Percentiles rank a stretch among this genome's conserved stretches.
Conservation (phyloP, 345 rosid genomes). For the Orychophragmus violaceus region DNA sequence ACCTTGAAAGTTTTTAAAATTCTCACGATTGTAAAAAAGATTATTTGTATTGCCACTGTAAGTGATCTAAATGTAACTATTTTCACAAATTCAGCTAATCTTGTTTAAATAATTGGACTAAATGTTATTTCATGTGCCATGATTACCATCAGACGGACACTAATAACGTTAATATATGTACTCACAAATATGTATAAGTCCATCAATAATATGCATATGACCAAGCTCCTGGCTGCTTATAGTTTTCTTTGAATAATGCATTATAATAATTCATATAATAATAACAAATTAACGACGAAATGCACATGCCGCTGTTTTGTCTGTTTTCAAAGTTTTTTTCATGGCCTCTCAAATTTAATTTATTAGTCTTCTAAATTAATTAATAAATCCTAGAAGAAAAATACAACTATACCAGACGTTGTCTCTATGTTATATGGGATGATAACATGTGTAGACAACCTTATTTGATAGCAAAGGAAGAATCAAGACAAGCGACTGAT, state of each 20-base stretch:
- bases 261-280: background rate
- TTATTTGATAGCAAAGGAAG: background rate
- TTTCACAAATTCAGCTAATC: background rate
- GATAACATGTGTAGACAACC: background rate
- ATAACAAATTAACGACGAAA: slow-evolving; percentile 5
- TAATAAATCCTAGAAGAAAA: background rate
- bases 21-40: no score
- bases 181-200: background rate
- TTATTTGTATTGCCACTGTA: background rate
- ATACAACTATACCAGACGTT: background rate
- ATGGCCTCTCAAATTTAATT: background rate
- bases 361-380: background rate
- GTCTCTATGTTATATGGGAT: background rate
- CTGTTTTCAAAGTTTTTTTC: background rate
- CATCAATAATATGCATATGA: background rate
- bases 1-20: no score
- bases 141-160: no score
- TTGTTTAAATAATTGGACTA: background rate
- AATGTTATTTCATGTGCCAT: background rate
- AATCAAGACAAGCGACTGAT: slow-evolving; percentile 3
- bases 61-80: background rate
- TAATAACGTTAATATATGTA: background rate
- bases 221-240: slow-evolving; percentile 1
- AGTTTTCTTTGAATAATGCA: slow-evolving; percentile 11
- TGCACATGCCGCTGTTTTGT: slow-evolving; percentile 18